Percentiles rank a stretch among this genome's conserved stretches.
These are phyloP conservation scores for Chlorella variabilis DNA, from an alignment of 163 green algal species.

Conservation along the genomic window DNA sequence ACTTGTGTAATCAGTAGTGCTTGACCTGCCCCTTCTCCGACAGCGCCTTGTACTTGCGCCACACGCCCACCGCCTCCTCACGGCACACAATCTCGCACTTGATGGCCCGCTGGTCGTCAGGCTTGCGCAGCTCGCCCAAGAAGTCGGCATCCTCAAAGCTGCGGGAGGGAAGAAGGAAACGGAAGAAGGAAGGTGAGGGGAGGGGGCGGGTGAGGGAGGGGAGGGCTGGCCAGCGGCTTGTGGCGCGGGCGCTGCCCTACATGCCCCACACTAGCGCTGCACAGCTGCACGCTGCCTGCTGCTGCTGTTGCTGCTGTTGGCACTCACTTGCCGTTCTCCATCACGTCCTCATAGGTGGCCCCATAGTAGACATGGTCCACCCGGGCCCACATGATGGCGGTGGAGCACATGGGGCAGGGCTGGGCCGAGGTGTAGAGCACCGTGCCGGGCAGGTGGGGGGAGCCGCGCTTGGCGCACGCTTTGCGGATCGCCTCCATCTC, in stretches of 20 bases:
- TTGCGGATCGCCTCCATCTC: conserved; percentile 50
- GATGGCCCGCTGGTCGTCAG: neutral
- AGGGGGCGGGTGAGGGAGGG: too few relatives aligned
- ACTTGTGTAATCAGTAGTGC: too few relatives aligned
- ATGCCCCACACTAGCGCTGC: too few relatives aligned
- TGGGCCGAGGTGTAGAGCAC: conserved; percentile 45
- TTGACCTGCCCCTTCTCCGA: conserved; percentile 40
- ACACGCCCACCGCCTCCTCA: conserved; percentile 26
- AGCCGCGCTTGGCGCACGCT: conserved; percentile 24
- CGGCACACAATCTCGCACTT: neutral
- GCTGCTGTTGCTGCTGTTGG: too few relatives aligned
- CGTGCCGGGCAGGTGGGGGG: conserved; percentile 39
- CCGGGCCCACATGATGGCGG: conserved; percentile 44
- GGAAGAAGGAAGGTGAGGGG: neutral
- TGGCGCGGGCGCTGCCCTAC: too few relatives aligned
- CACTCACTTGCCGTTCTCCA: conserved; percentile 31
- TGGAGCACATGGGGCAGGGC: conserved; percentile 50
- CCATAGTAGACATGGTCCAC: conserved; percentile 44
- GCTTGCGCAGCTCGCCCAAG: conserved; percentile 20
- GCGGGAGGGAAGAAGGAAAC: neutral
- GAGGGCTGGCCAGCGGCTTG: too few relatives aligned
- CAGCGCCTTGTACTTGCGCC: conserved; percentile 12
- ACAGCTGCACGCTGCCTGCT: too few relatives aligned
- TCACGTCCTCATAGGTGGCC: conserved; percentile 40
- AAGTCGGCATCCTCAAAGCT: conserved; percentile 46